Evolutionary conservation across 2,329 filamentous ascomycete genomes (phyloP).

Genomic region (Zelopaecilomyces penicillatus): DNA sequence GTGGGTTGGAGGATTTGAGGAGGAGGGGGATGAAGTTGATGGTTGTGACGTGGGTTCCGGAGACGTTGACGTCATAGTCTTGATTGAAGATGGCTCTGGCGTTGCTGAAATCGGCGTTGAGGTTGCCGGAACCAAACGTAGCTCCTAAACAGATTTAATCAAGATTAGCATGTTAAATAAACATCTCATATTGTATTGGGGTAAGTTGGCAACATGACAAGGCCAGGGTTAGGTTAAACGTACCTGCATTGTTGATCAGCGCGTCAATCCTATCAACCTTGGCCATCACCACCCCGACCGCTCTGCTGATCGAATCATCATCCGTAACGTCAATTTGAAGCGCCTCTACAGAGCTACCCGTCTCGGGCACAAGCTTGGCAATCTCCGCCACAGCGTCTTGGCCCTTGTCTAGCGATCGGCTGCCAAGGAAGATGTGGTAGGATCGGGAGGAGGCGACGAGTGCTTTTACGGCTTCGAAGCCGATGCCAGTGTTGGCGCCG

Average conservation of each 20-base stretch:
- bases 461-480: constrained; percentile 48
- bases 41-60: constrained; percentile 35
- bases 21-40: constrained; percentile 35
- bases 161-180: background rate
- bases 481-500: constrained; percentile 54
- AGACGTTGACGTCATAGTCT: constrained; percentile 42
- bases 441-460: constrained; percentile 37
- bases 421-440: constrained; percentile 50
- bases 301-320: constrained; percentile 42
- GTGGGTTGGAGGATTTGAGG: constrained; percentile 30
- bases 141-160: constrained; percentile 23
- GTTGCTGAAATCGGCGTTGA: constrained; percentile 14
- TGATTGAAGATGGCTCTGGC: constrained; percentile 35
- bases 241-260: constrained; percentile 51
- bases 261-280: constrained; percentile 39
- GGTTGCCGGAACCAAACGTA: constrained; percentile 30
- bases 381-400: constrained; percentile 36
- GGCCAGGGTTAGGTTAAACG: background rate
- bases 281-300: constrained; percentile 33
- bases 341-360: constrained; percentile 33
- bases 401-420: constrained; percentile 42
- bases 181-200: background rate
- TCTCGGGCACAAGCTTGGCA: constrained; percentile 29
- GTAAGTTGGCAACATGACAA: background rate
- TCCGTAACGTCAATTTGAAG: constrained; percentile 46